Conservation (phyloP, 176 grass and related monocot species). For the Oryza rufipogon region DNA sequence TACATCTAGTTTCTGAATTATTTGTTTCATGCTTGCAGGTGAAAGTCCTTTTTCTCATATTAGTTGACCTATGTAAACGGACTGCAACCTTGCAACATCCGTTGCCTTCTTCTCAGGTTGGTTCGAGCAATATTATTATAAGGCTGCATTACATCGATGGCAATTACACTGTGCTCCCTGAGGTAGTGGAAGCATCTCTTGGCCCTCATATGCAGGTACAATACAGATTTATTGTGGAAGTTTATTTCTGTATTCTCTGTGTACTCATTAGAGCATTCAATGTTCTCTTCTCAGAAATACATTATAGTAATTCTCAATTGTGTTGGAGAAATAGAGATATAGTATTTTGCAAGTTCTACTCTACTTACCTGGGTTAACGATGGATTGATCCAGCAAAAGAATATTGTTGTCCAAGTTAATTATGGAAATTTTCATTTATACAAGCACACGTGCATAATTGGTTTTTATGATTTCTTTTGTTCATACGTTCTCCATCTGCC, state of each 20-base stretch:
- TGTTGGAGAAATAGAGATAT: background rate
- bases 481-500: background rate
- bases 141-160: constrained; percentile 97
- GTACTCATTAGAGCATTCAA: background rate
- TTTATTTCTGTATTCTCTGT: background rate
- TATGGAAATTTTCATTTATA: background rate
- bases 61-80: constrained; percentile 97
- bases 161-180: constrained; percentile 93
- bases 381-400: background rate
- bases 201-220: constrained; percentile 97
- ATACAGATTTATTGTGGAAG: constrained; percentile 14
- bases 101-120: constrained; percentile 89
- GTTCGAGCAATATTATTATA: constrained; percentile 94
- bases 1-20: constrained; percentile 17
- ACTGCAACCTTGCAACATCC: constrained; percentile 80
- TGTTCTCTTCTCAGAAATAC: background rate
- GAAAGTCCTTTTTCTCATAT: constrained; percentile 93
- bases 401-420: background rate
- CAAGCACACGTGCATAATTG: background rate
- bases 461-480: background rate
- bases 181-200: constrained; percentile 98
- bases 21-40: constrained; percentile 64
- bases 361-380: constrained; percentile 11
- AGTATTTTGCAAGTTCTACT: constrained; percentile 7
- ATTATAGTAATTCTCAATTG: constrained; percentile 11